Base-by-base conservation (phyloP, 805 yeast species). In the Saccharomycopsis schoenii region DNA sequence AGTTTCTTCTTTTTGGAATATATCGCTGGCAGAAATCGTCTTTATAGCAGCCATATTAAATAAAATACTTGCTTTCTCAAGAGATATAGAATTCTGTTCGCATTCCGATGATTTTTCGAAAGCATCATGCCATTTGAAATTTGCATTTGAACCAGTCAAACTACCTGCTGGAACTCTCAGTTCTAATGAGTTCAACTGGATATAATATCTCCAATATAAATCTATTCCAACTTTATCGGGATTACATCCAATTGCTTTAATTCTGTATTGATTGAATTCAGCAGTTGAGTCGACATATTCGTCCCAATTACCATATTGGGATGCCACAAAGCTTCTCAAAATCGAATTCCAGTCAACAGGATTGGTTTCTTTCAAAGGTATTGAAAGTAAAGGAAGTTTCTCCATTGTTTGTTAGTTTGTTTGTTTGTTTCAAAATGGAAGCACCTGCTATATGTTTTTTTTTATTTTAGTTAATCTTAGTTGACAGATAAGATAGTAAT, bases 11-110 rank as follows among this genome's bases (percentile, higher is more conserved):
- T 41, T 56, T 17, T 67, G 67, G 15, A 71, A 78, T 11, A 47
- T 57, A 50, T 59, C 61, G 34, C 58, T 42, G 1, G 85, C 86
- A 42, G 80, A 73, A 60, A 79, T 76, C 2, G 87, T 80, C 62
- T 85, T 73, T 1, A 84, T 67, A 0, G 89, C 79, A 1, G 84
- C 97, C 58, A 92, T 73, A 68, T 92, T 92, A 77, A 85, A 93
- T 59, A 94, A 76, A 1, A 86, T 75, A 29, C 88, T 82, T 0
- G 97, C 97, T 73, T 93, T 93, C 68, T 93, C 99, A 69, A 89
- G 91, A 0, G 97, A 90, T 54, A 89, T 68, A 0, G 97, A 86
- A 67, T 81, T 81, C 69, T 92, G 97, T n/a, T 86, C 76, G 62
- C 80, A 80, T 14, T 77, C 73, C 0, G 73, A 62, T 0, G 75